Evolutionary conservation across 1,284 basidiomycete genomes (phyloP).

Genomic region (Fomitiporia mediterranea): DNA sequence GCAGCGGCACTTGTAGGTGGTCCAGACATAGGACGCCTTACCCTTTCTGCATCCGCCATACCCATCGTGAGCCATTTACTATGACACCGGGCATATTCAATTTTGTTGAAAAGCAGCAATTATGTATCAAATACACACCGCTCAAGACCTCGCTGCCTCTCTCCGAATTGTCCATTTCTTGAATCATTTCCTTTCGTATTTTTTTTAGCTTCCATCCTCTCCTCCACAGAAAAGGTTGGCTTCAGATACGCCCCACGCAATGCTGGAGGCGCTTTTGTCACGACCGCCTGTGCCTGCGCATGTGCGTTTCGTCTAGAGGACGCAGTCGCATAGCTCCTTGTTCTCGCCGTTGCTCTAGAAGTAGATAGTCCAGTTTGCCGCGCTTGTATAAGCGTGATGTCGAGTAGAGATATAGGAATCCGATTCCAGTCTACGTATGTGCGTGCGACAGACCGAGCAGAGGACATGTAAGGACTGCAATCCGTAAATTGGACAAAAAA

Average conservation of each 20-base stretch:
- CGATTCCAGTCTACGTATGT: neutral
- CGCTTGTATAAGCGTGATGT: constrained; percentile 3
- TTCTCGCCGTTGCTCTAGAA: neutral
- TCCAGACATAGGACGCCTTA: neutral
- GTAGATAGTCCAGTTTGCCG: neutral
- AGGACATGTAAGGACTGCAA: neutral
- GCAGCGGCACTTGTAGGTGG: neutral
- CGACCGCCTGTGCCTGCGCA: constrained; percentile 7
- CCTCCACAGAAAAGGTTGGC: neutral
- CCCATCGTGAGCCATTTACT: neutral
- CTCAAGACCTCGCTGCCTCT: neutral
- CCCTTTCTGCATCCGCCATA: neutral
- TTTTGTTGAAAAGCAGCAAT: neutral
- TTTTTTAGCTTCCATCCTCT: neutral
- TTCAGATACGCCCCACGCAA: constrained; percentile 2
- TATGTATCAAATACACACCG: neutral
- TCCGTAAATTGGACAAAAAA: neutral
- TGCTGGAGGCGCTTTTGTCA: neutral
- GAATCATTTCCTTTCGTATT: no score
- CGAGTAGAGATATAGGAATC: constrained; percentile 6
- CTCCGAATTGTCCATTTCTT: no score
- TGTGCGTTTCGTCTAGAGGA: no score
- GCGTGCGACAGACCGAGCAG: no score
- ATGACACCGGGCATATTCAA: neutral
- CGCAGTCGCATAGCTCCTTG: no score